Evolutionary conservation across 169 alveolate species (phyloP), one percentile per base, ranked within the genome.

Genomic region (Eimeria tenella): DNA sequence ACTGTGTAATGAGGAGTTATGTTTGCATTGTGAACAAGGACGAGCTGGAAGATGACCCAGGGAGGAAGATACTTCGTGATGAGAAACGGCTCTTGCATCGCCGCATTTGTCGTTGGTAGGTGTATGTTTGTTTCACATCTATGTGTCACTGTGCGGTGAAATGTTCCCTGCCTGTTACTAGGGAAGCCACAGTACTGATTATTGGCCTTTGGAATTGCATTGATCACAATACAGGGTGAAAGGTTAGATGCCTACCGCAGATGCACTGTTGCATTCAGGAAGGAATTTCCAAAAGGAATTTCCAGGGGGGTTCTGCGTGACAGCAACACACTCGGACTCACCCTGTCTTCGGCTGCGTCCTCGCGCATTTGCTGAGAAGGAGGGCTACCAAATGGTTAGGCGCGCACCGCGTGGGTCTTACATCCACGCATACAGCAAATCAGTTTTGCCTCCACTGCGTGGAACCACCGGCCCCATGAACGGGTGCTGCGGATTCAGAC

Each of bases 341-440:
- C 99, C 99, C n/a, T 97, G 98, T n/a, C 95, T 98, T 50, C 97
- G 99, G 84, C 95, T 98, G 58, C 98, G 99, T 31, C 99, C 99
- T 5, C 96, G 97, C 83, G 96, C 99, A 71, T 95, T 96, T 21
- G 93, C 96, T 53, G 96, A 96, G 63, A 95, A 97, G 70, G 98
- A 98, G 87, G 90, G 90, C 13, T 83, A 83, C 70, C 90, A 83
- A 56, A 83, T 83, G 90, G 90, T 83, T 56, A 58, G 90, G 19
- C 68, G 11, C 68, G 42, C 42, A 31, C 68, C 68, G 68, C 68
- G 21, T 58, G 68, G 21, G 11, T 17, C 68, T 3, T 58, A 17
- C 68, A 58, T 13, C 68, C 11, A 17, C 68, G 19, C 68, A 17
- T 58, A 10, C 68, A 58, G 19, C 68, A 58, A 17, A 10, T 10